phyloP scores from a whole-genome alignment of 2,329 filamentous ascomycete species.

The Colletotrichum filicis region DNA sequence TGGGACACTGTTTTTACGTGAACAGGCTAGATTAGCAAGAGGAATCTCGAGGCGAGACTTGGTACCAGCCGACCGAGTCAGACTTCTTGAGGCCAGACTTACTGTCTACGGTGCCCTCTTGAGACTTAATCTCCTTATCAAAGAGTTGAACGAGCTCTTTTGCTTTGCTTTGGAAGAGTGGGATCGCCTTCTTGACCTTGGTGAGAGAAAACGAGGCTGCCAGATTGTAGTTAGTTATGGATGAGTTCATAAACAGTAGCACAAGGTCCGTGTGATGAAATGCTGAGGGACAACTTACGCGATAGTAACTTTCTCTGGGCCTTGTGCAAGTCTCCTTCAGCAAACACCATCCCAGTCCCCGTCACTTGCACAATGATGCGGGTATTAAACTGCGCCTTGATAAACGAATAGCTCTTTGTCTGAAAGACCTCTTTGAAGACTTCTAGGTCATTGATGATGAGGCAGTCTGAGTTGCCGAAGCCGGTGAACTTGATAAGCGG shows the following conservation, averaged over 20 bases:
- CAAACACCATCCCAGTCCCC: conserved; percentile 46
- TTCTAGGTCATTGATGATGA: conserved; percentile 39
- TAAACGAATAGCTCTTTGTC: conserved; percentile 43
- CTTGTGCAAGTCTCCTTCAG: conserved; percentile 48
- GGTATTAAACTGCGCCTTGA: conserved; percentile 43
- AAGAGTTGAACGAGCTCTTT: conserved; percentile 42
- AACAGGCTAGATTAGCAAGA: not conserved
- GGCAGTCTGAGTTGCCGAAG: conserved; percentile 40
- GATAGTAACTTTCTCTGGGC: conserved; percentile 47
- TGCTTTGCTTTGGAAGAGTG: conserved; percentile 47
- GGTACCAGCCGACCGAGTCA: too few relatives aligned
- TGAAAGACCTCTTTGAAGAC: conserved; percentile 42
- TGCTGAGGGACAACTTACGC: conserved; percentile 16
- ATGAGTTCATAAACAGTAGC: not conserved
- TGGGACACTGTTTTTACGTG: conserved; percentile 11
- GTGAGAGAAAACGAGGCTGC: conserved; percentile 45
- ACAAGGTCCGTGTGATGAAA: not conserved
- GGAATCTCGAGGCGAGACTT: too few relatives aligned
- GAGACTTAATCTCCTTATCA: conserved; percentile 34
- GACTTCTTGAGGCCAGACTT: not conserved
- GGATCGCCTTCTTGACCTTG: conserved; percentile 47
- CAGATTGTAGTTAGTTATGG: not conserved
- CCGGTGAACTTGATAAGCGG: conserved; percentile 42
- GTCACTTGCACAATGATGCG: conserved; percentile 40
- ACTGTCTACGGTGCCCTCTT: conserved; percentile 34